Percentiles rank a stretch among this genome's conserved stretches.
phyloP scores from a whole-genome alignment of 371 early-diverging fungal genomes.

The Conidiobolus incongruus region DNA sequence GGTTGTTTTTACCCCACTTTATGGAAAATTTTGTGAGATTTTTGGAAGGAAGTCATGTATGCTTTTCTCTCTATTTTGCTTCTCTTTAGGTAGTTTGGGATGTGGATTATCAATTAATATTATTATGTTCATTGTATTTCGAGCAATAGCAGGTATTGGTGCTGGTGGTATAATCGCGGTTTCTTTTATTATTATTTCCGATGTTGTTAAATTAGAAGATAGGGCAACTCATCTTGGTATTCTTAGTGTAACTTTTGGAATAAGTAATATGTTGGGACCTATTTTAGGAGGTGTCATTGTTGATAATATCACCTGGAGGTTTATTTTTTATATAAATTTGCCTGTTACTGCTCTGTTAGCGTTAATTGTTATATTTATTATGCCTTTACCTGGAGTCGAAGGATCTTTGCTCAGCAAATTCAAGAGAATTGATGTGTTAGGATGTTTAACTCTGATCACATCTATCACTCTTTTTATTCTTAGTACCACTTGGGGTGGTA shows the following conservation, averaged over 20 bases:
- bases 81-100: slow-evolving; percentile 20
- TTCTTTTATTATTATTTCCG: slow-evolving; percentile 47
- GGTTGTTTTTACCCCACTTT: slow-evolving; percentile 52
- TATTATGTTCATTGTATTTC: slow-evolving; percentile 34
- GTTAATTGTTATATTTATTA: slow-evolving; percentile 14
- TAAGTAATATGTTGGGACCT: slow-evolving; percentile 43
- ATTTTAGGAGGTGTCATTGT: slow-evolving; percentile 41
- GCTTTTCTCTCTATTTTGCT: slow-evolving; percentile 15
- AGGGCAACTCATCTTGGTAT: slow-evolving; percentile 19
- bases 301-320: slow-evolving; percentile 36
- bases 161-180: slow-evolving; percentile 49
- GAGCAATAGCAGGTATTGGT: slow-evolving; percentile 35
- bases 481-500: slow-evolving; percentile 22
- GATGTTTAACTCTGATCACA: slow-evolving; percentile 13
- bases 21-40: slow-evolving; percentile 27
- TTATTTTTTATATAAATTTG: slow-evolving; percentile 29
- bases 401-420: slow-evolving; percentile 21
- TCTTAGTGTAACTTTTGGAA: slow-evolving; percentile 17
- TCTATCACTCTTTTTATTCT: slow-evolving; percentile 20
- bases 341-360: slow-evolving; percentile 26
- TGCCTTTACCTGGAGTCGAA: slow-evolving; percentile 13
- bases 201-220: slow-evolving; percentile 18
- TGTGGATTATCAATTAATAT: slow-evolving; percentile 28
- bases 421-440: slow-evolving; percentile 34
- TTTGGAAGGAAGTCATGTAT: slow-evolving; percentile 34